Evolutionary conservation across 202 grass and related monocot species (phyloP).

Genomic region (Schoenoplectus triqueter): DNA sequence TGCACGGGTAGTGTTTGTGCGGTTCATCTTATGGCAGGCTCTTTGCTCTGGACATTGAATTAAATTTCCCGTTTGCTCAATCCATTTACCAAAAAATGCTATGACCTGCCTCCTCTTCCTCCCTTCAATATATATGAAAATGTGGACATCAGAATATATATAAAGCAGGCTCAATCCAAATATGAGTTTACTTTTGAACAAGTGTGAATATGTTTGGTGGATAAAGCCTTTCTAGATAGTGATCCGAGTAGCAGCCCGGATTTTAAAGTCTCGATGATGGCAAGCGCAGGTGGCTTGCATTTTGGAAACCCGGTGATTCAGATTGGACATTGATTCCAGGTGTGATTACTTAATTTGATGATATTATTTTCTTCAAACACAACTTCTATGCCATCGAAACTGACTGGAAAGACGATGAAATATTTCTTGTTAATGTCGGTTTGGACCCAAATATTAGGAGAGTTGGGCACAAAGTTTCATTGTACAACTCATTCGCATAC

Average conservation of each 20-base stretch:
- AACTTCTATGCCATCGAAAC: not conserved
- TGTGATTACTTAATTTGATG: not conserved
- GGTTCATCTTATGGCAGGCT: slow-evolving; percentile 8
- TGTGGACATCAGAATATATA: not conserved
- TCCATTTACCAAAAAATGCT: slow-evolving; percentile 6
- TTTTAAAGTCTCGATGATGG: not conserved
- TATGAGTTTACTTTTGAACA: not conserved
- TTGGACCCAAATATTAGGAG: not conserved
- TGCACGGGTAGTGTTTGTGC: not conserved
- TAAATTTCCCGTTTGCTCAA: slow-evolving; percentile 19
- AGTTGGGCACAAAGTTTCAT: not conserved
- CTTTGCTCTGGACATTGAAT: not conserved
- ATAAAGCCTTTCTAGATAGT: not conserved
- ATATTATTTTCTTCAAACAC: not conserved
- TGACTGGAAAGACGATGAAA: not conserved
- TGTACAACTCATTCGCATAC: not conserved
- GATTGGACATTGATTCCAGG: not conserved
- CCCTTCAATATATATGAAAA: not conserved
- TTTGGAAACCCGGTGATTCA: not conserved
- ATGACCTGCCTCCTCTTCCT: slow-evolving; percentile 19
- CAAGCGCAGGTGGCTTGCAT: not conserved
- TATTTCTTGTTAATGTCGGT: not conserved
- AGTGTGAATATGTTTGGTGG: not conserved
- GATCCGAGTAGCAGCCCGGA: not conserved
- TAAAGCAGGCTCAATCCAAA: not conserved